These are phyloP conservation scores for Mycena amicta DNA, from an alignment of 768 basidiomycete species.

Conservation along the genomic window DNA sequence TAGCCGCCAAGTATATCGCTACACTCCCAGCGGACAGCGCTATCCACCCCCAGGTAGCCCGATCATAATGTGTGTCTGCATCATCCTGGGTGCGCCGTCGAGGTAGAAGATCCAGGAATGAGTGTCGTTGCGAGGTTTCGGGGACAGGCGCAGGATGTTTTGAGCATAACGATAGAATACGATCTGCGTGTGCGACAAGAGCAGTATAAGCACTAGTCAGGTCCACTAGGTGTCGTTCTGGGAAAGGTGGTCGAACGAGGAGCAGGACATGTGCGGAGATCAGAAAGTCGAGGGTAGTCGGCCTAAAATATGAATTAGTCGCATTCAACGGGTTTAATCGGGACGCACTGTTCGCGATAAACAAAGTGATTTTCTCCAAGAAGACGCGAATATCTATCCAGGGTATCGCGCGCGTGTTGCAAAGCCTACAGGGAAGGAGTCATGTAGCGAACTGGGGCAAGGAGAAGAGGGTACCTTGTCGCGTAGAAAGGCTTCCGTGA, in stretches of 20 bases:
- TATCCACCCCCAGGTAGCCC: slow-evolving; percentile 58
- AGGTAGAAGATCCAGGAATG: slow-evolving; percentile 40
- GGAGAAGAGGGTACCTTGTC: slow-evolving; percentile 28
- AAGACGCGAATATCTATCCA: slow-evolving; percentile 62
- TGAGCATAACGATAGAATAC: slow-evolving; percentile 40
- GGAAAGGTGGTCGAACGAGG: slow-evolving; percentile 58
- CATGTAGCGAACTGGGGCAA: background rate
- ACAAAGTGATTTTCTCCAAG: slow-evolving; percentile 54
- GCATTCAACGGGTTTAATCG: background rate
- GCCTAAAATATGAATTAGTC: slow-evolving; percentile 42
- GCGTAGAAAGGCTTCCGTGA: slow-evolving; percentile 35
- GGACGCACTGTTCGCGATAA: slow-evolving; percentile 52
- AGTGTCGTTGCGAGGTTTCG: slow-evolving; percentile 33
- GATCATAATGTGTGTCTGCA: slow-evolving; percentile 49
- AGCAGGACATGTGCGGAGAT: slow-evolving; percentile 72
- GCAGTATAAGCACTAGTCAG: slow-evolving; percentile 62
- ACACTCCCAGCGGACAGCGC: slow-evolving; percentile 47
- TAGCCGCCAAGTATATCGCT: slow-evolving; percentile 37
- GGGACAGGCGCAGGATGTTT: slow-evolving; percentile 21
- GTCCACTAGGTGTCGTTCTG: slow-evolving; percentile 58
- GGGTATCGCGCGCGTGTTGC: slow-evolving; percentile 56
- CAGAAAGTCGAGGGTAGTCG: slow-evolving; percentile 63
- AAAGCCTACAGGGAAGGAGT: slow-evolving; percentile 48
- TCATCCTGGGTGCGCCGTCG: slow-evolving; percentile 26
- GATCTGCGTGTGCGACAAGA: slow-evolving; percentile 60